A percentile compares a stretch with the other conserved stretches of the same genome.
phyloP scores from a whole-genome alignment of 768 basidiomycete genomes.

The Agaricus blazei region DNA sequence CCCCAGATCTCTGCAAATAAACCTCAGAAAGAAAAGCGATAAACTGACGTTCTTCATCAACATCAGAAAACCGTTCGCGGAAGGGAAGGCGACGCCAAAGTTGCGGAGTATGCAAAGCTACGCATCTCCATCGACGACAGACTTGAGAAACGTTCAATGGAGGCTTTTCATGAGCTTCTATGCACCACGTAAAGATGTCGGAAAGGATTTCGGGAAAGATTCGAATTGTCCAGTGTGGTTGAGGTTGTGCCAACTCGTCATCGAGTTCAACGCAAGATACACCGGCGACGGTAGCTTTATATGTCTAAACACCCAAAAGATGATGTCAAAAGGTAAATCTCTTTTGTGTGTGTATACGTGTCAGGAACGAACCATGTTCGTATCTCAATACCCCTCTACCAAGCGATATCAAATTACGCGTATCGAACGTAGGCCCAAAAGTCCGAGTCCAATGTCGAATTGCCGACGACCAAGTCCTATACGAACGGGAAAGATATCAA shows the following conservation, averaged over 20 bases:
- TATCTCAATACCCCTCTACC: too few species aligned
- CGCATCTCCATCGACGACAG: conserved; percentile 32
- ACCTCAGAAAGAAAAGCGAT: neutral
- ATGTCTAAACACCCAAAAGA: too few species aligned
- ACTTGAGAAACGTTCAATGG: conserved; percentile 31
- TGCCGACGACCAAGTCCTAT: too few species aligned
- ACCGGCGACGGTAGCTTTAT: too few species aligned
- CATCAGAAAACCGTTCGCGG: neutral
- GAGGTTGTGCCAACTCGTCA: neutral
- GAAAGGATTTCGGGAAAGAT: neutral
- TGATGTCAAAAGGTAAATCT: too few species aligned
- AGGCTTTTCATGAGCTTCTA: neutral
- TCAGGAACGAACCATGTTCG: too few species aligned
- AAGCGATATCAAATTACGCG: too few species aligned
- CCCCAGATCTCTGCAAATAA: neutral
- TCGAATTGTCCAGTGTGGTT: conserved; percentile 1
- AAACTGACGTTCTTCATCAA: neutral
- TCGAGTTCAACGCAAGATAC: too few species aligned
- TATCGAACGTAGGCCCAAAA: too few species aligned
- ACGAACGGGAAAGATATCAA: too few species aligned
- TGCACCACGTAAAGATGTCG: conserved; percentile 1
- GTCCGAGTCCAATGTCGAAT: too few species aligned
- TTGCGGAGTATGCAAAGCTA: conserved; percentile 27
- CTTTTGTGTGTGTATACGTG: too few species aligned
- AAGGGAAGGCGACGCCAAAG: conserved; percentile 34